Evolutionary conservation across 192 early-diverging fungal genomes (phyloP), one percentile per base, ranked within the genome.

Genomic region (Backusella morwellensis): DNA sequence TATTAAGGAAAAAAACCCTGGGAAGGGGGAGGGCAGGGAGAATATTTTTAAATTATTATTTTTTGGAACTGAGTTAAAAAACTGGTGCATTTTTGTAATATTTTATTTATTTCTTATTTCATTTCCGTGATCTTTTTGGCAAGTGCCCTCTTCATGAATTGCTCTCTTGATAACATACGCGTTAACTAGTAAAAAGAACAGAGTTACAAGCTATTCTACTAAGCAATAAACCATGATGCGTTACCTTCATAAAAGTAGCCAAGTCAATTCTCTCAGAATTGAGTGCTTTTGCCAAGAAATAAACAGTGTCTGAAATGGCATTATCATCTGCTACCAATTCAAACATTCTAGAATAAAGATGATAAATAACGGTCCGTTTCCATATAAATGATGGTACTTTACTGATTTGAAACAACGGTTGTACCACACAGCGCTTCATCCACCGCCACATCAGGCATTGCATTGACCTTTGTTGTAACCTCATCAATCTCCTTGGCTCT

Each of bases 311-410:
- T 68, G 95, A 94, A 47, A 96, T 91, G 0, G 96, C 95, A 63
- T 93, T 91, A 68, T 96, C 96, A 71, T 97, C 95, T 29, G 93
- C 95, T 2, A 96, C 91, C 80, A 95, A 77, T 19, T 96, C 94
- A 75, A 95, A 92, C 54, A 98, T 86, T 71, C 95, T 97, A 50
- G 4, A 44, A 86, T 70, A 83, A 80, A 67, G 12, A 14, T 21
- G 19, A 35, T 2, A 23, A 32, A 4, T 11, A 56, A 74, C 76
- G 2, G 5, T 77, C 81, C 0, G 74, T 75, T 6, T 83, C 72
- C 14, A 42, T 1, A 9, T 7, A 21, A 8, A 21, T 3, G 32
- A 32, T 3, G 35, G 11, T 34, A 32, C 77, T 86, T 78, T 83
- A 92, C 91, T 92, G 92, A 59, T 92, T 92, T 44, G 92, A 86